Evolutionary conservation across 163 green algal genomes (phyloP), one percentile per base, ranked within the genome.

Genomic region (Chlamydomonas reinhardtii): DNA sequence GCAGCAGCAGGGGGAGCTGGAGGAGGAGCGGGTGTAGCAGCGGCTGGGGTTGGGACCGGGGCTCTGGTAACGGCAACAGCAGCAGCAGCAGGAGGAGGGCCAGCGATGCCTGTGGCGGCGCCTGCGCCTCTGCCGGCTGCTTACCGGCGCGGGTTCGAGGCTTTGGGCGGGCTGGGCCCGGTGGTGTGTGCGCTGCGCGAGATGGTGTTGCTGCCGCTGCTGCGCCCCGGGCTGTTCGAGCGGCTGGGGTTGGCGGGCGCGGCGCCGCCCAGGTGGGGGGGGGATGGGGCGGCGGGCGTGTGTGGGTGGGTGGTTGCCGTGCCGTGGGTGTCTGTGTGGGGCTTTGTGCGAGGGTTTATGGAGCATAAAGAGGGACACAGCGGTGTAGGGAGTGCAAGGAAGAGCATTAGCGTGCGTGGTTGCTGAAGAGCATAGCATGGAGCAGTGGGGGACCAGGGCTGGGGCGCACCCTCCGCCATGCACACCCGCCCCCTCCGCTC

Each of bases 141-240:
- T 0, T 85, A 77, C 79, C 43, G 68, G 24, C 31, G 52, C 25
- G 89, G 91, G 15, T 93, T 93, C 74, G 81, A 86, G 32, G 61
- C 27, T 5, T 35, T 96, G 66, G 94, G 93, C 0, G 92, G 93
- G 48, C 48, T 56, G 14, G 48, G 48, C 48, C 48, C 88, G 0
- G 94, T 94, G 22, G 91, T 95, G 69, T 52, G 85, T 19, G 87
- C 92, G 84, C 90, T 97, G 72, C 85, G 82, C 35, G 94, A 96
- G 77, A 94, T 95, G 89, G 94, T 95, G 76, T 75, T 97, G 82
- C 90, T 97, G 88, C 94, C 94, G 22, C 92, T 97, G 85, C 84
- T 92, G 74, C 92, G 95, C 76, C 94, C 93, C 8, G 69, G 91
- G 1, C 77, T 96, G 6, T 92, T 95, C 79, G 56, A 84, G 56